Percentiles rank a stretch among this genome's conserved stretches.
These are phyloP conservation scores for Dendrocalamus latiflorus DNA, from an alignment of 202 grass and related monocot genomes.

Conservation along the genomic window DNA sequence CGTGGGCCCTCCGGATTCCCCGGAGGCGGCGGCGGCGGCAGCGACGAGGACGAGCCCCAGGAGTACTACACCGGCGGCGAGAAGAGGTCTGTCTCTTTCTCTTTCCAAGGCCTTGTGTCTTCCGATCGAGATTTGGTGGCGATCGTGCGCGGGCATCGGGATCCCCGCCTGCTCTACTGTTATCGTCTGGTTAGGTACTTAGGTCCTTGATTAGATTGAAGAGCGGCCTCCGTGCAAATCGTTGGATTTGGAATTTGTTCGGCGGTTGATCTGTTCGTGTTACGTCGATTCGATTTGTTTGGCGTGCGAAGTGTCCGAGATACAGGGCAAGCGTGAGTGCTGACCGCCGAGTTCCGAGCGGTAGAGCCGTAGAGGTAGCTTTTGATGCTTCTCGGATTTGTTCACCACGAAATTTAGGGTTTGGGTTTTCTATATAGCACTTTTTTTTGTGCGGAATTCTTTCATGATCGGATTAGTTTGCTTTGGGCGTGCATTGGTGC, in stretches of 20 bases:
- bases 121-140: not conserved
- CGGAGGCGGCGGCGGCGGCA: constrained; percentile 33
- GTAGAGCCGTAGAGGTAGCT: too few relatives aligned
- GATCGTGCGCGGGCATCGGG: constrained; percentile 17
- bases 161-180: not conserved
- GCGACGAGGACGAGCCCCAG: constrained; percentile 72
- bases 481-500: too few relatives aligned
- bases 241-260: not conserved
- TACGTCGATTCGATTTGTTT: not conserved
- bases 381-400: not conserved
- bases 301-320: not conserved
- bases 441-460: not conserved
- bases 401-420: not conserved
- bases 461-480: not conserved
- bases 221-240: too few relatives aligned
- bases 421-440: not conserved
- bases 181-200: not conserved
- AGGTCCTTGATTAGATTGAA: too few relatives aligned
- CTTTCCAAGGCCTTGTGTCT: not conserved
- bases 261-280: not conserved
- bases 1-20: constrained; percentile 35
- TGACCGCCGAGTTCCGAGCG: too few relatives aligned
- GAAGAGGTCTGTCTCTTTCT: constrained; percentile 50
- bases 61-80: constrained; percentile 96
- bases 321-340: too few relatives aligned